Base-by-base conservation (phyloP, 2,329 filamentous ascomycete species). In the Cercospora sp. region DNA sequence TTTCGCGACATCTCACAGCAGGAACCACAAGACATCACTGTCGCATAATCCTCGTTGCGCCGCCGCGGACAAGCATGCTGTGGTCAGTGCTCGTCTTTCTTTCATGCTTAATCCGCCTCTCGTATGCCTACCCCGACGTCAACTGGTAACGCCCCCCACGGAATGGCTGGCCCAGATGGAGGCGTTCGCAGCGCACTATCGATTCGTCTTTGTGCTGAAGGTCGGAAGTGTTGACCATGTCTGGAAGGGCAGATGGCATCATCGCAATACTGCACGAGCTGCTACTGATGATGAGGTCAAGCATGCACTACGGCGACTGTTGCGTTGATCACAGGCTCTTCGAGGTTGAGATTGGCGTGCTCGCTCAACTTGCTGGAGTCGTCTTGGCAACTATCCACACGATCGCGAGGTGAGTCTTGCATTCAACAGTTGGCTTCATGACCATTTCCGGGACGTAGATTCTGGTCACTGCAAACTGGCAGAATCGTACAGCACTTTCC, bases 101-200 rank as follows among this genome's bases (percentile, higher is more conserved):
- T n/a, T 58, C 53, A 63, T 63, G 61, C 61, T 63, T 63, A 63
- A 63, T 53, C 24, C 43, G 61, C 43, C 40, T 63, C 60, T 40
- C 28, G 57, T 30, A 37, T 60, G 57, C 57, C 53, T 57, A 57
- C 24, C 53, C 21, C 53, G 53, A 57, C 53, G 53, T 57, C 26
- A 24, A 16, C 26, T 57, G 18, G 16, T 7, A 16, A 24, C 53
- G 53, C 53, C 53, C 13, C 26, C 53, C 24, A 57, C 53, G 53
- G 12, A 32, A 32, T 57, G 53, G 53, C 53, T 28, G 24, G n/a
- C 6, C 53, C 53, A 57, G 53, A 30, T 49, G 18, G n/a, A 18
- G 21, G n/a, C 45, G 45, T 21, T 49, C n/a, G 45, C n/a, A 49
- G 45, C 45, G n/a, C 34, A 40, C 34, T 40, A 40, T 49, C 9